phyloP scores from a whole-genome alignment of 106 monocot genomes.

The Platanthera guangdongensis region DNA sequence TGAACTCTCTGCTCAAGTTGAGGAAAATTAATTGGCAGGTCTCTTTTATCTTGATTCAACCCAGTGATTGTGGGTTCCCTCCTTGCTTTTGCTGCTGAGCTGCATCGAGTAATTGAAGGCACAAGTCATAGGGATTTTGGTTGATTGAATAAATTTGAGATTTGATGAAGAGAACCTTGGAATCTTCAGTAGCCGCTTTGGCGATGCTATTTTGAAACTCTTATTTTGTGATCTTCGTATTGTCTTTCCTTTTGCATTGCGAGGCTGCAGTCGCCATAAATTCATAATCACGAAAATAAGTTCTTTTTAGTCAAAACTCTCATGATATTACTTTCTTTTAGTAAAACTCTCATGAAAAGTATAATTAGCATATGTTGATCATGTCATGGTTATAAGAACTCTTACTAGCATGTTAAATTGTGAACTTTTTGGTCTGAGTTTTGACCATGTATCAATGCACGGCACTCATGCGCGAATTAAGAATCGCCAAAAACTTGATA shows the following conservation, averaged over 20 bases:
- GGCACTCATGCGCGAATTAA: too few relatives aligned
- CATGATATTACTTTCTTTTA: too few relatives aligned
- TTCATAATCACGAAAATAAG: not conserved
- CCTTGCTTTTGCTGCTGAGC: not conserved
- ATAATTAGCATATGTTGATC: too few relatives aligned
- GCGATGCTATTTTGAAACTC: slow-evolving; percentile 4
- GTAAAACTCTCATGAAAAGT: too few relatives aligned
- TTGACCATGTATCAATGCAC: too few relatives aligned
- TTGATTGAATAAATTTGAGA: not conserved
- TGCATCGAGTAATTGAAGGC: not conserved
- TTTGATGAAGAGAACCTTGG: slow-evolving; percentile 7
- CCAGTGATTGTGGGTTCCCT: not conserved
- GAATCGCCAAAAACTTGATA: too few relatives aligned
- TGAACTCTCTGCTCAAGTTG: not conserved
- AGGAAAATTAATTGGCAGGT: not conserved
- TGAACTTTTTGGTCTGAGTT: too few relatives aligned
- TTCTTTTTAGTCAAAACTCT: too few relatives aligned
- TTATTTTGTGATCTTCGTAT: slow-evolving; percentile 5
- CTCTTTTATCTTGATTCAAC: not conserved
- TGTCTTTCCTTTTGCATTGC: slow-evolving; percentile 2
- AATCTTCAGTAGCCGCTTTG: not conserved
- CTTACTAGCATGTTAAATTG: too few relatives aligned
- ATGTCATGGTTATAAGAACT: too few relatives aligned
- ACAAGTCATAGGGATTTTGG: not conserved
- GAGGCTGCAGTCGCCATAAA: not conserved